These are phyloP conservation scores for Aspergillus costaricaensis DNA, from an alignment of 2,329 filamentous ascomycete species.

Conservation along the genomic window DNA sequence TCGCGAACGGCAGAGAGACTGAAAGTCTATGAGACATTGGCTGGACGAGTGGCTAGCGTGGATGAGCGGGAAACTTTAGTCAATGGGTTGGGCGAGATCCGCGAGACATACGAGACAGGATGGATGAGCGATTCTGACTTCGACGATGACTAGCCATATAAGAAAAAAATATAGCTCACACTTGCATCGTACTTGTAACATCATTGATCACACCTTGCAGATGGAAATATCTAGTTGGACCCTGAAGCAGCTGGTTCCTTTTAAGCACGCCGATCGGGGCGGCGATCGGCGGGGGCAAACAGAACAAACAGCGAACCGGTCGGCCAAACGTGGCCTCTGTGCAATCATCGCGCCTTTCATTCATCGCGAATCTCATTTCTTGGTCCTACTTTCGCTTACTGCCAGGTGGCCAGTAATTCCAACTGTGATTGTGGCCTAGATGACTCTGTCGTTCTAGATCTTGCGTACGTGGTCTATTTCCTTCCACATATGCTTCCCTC, in stretches of 20 bases:
- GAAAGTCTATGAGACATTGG: conserved; percentile 64
- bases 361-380: conserved; percentile 8
- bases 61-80: conserved; percentile 83
- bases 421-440: conserved; percentile 28
- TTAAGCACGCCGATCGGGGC: conserved; percentile 2
- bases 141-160: conserved; percentile 40
- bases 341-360: conserved; percentile 14
- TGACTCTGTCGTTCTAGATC: conserved; percentile 27
- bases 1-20: conserved; percentile 70
- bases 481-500: neutral
- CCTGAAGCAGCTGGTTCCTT: neutral
- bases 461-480: neutral
- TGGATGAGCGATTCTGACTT: conserved; percentile 70
- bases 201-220: too few relatives aligned
- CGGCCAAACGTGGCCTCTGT: conserved; percentile 29
- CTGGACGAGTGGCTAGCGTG: conserved; percentile 62
- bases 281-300: conserved; percentile 14
- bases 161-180: neutral
- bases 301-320: conserved; percentile 19
- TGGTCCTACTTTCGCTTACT: conserved; percentile 25
- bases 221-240: neutral
- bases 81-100: conserved; percentile 78
- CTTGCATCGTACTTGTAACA: neutral
- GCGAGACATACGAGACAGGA: conserved; percentile 84
- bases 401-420: conserved; percentile 36